These are phyloP conservation scores for Colletotrichum cordylinicola DNA, from an alignment of 2,329 filamentous ascomycete genomes.

Conservation along the genomic window DNA sequence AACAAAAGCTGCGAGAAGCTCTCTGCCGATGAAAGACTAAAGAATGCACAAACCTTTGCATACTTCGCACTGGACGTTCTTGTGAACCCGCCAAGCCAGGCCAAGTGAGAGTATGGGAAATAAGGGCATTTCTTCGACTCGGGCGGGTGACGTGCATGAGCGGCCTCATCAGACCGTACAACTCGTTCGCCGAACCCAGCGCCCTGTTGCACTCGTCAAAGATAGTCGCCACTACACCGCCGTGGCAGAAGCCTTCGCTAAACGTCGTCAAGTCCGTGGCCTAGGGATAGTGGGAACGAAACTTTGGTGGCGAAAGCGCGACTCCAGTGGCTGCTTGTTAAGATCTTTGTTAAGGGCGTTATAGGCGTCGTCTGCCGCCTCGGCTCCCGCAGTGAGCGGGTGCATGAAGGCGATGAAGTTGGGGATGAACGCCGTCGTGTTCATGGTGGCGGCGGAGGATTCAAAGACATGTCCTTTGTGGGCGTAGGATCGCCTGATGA, in stretches of 20 bases:
- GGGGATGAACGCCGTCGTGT: background rate
- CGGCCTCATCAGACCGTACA: background rate
- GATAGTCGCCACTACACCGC: background rate
- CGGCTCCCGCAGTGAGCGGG: fast-evolving
- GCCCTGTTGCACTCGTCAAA: background rate
- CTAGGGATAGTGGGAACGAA: background rate
- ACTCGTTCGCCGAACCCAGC: background rate
- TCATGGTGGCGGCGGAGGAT: background rate
- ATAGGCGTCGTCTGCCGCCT: background rate
- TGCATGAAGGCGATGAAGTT: background rate
- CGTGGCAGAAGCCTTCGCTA: background rate
- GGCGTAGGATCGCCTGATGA: background rate
- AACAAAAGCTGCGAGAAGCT: background rate
- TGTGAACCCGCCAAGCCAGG: background rate
- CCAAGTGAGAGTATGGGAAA: fast-evolving
- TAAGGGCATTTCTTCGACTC: background rate
- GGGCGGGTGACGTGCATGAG: background rate
- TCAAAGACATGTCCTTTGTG: background rate
- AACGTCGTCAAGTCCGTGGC: background rate
- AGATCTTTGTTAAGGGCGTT: fast-evolving
- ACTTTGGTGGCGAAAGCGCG: background rate
- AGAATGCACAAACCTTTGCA: background rate
- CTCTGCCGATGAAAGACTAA: background rate
- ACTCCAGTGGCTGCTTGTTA: fast-evolving
- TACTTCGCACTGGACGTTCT: background rate